A percentile compares a stretch with the other conserved stretches of the same genome.
Conservation (phyloP, 2,329 filamentous ascomycete species). For the Arachnomyces sp. region DNA sequence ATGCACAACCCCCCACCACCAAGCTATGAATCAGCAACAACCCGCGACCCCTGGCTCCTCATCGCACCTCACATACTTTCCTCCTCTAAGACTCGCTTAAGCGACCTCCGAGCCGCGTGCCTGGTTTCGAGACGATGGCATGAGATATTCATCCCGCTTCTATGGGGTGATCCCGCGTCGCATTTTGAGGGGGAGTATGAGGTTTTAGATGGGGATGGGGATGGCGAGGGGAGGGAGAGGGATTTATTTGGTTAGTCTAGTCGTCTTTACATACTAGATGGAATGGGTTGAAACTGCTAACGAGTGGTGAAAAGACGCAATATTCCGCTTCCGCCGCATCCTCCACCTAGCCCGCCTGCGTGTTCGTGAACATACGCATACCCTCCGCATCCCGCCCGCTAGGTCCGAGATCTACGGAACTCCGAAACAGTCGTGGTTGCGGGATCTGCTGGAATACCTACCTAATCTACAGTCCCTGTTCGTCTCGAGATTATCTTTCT, state of each 20-base stretch:
- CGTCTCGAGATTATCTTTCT: constrained; percentile 52
- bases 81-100: constrained; percentile 13
- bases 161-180: constrained; percentile 56
- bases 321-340: constrained; percentile 51
- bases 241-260: background rate
- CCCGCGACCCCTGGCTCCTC: constrained; percentile 47
- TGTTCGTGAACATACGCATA: constrained; percentile 51
- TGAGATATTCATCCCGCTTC: constrained; percentile 47
- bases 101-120: constrained; percentile 47
- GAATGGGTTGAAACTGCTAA: background rate
- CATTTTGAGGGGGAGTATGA: constrained; percentile 55
- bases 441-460: constrained; percentile 49
- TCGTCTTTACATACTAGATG: too few species aligned
- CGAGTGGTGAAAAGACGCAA: constrained; percentile 36
- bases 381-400: constrained; percentile 52
- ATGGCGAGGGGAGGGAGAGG: constrained; percentile 13
- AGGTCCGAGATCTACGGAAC: constrained; percentile 54
- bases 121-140: constrained; percentile 53
- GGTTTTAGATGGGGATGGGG: constrained; percentile 52
- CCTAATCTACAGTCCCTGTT: constrained; percentile 53
- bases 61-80: constrained; percentile 50
- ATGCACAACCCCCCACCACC: constrained; percentile 32
- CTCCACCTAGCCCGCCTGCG: constrained; percentile 45
- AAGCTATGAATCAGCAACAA: constrained; percentile 50
- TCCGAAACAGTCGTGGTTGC: constrained; percentile 51